phyloP scores from a whole-genome alignment of 2,329 filamentous ascomycete genomes.

The Trichoderma guizhouense region DNA sequence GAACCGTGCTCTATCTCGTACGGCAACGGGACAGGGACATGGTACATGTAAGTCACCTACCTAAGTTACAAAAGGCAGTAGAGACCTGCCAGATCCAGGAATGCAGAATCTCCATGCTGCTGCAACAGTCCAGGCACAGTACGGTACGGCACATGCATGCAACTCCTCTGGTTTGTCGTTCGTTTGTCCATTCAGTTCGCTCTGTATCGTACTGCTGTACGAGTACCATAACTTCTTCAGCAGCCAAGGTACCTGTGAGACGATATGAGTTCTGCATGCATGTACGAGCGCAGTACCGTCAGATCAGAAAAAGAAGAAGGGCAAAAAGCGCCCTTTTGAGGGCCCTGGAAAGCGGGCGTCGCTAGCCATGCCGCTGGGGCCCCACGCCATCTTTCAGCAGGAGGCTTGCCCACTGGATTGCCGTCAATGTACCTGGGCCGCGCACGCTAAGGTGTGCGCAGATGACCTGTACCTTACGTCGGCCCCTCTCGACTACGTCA shows the following conservation, averaged over 20 bases:
- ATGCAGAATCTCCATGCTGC: not conserved
- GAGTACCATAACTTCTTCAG: not conserved
- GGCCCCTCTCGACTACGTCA: slow-evolving; percentile 17
- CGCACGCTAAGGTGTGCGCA: slow-evolving; percentile 33
- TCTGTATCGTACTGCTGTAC: too few species aligned
- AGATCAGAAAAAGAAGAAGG: not conserved
- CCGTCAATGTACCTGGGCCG: slow-evolving; percentile 33
- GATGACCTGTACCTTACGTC: slow-evolving; percentile 39
- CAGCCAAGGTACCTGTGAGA: not conserved
- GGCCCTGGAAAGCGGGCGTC: slow-evolving; percentile 15
- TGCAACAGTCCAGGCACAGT: not conserved
- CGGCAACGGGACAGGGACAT: not conserved
- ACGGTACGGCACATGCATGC: not conserved
- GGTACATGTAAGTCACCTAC: not conserved
- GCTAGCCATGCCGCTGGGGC: slow-evolving; percentile 12
- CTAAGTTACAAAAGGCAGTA: not conserved
- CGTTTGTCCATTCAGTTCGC: not conserved
- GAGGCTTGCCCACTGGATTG: slow-evolving; percentile 22
- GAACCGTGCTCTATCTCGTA: not conserved
- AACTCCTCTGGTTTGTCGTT: not conserved
- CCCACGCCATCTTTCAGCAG: slow-evolving; percentile 4
- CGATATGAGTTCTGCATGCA: not conserved
- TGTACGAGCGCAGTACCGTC: not conserved
- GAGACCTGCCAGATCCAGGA: not conserved
- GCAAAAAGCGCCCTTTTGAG: not conserved